phyloP scores from a whole-genome alignment of 2,329 filamentous ascomycete genomes.

The Lanzia echinophila region DNA sequence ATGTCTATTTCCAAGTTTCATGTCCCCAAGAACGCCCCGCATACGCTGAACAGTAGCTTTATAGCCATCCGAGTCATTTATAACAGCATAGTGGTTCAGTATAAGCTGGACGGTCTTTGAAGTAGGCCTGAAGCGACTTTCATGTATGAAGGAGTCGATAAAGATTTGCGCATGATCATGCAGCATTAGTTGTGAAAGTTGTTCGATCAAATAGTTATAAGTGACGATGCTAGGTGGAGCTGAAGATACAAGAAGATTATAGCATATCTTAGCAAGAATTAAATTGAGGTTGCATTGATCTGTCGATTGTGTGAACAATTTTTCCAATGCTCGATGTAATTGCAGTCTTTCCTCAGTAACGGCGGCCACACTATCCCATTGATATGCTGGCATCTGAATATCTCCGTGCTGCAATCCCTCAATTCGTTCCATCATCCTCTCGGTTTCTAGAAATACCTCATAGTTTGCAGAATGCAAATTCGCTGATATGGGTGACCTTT shows the following conservation, averaged over 20 bases:
- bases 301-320: conserved; percentile 13
- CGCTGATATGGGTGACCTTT: conserved; percentile 1
- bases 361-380: neutral
- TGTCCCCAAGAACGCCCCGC: conserved; percentile 18
- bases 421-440: conserved; percentile 16
- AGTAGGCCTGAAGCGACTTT: conserved; percentile 28
- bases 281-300: conserved; percentile 18
- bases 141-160: conserved; percentile 43
- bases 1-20: conserved; percentile 6
- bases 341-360: conserved; percentile 15
- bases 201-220: conserved; percentile 64
- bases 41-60: conserved; percentile 23
- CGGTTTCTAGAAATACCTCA: conserved; percentile 10
- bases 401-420: conserved; percentile 13
- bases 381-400: conserved; percentile 19
- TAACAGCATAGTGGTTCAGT: conserved; percentile 26
- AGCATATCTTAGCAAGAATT: conserved; percentile 39
- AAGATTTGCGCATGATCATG: conserved; percentile 47
- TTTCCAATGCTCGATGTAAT: conserved; percentile 21
- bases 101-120: conserved; percentile 23
- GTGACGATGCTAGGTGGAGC: conserved; percentile 60
- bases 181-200: conserved; percentile 49
- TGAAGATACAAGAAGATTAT: conserved; percentile 58
- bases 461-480: neutral
- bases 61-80: conserved; percentile 22